Conservation (phyloP, 257 asterid species). For the Scutellaria baicalensis region DNA sequence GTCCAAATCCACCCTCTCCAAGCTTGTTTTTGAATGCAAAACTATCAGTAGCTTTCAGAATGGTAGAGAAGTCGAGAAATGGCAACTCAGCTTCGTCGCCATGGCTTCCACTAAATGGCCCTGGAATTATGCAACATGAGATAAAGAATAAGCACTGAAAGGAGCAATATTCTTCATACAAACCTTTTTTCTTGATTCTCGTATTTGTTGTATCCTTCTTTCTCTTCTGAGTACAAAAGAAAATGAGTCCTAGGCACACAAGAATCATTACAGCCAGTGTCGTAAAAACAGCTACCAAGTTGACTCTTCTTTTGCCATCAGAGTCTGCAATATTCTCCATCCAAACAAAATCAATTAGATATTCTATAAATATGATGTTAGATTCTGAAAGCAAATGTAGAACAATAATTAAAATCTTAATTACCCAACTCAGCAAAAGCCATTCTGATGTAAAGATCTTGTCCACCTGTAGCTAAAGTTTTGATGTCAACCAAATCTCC, state of each 20-base stretch:
- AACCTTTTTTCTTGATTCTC: background rate
- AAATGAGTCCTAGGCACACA: background rate
- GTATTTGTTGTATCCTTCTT: background rate
- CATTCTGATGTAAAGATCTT: constrained; percentile 29
- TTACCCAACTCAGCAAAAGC: constrained; percentile 27
- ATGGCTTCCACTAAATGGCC: background rate
- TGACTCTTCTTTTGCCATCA: background rate
- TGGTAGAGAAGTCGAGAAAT: background rate
- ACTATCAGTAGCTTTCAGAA: background rate
- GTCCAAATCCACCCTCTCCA: constrained; percentile 8
- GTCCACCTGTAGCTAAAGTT: background rate
- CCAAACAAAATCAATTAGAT: background rate
- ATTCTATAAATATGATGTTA: background rate
- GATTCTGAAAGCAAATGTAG: background rate
- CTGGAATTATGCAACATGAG: background rate
- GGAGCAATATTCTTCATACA: background rate
- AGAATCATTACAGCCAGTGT: background rate
- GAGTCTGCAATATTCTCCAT: background rate
- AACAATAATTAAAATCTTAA: background rate
- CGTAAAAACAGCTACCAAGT: background rate
- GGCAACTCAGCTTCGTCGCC: background rate
- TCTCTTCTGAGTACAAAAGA: background rate
- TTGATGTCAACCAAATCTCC: constrained; percentile 34
- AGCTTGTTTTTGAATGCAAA: background rate
- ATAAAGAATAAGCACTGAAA: background rate